Evolutionary conservation across 129 eudicot species (phyloP).

Genomic region (Dittrichia graveolens): DNA sequence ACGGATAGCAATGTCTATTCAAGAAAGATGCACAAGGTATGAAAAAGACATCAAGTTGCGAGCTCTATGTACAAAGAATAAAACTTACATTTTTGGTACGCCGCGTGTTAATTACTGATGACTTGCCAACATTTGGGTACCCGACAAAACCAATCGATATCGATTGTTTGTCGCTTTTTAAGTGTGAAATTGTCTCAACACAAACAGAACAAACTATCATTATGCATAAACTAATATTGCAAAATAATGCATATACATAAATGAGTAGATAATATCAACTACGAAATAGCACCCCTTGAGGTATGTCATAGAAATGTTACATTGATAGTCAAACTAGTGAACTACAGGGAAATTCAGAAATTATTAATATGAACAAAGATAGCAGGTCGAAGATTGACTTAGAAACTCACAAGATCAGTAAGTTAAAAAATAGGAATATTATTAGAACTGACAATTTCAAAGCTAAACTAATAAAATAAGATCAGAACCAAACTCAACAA

Average conservation of each 20-base stretch:
- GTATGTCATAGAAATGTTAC: no score
- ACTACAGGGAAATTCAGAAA: no score
- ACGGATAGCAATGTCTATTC: neutral
- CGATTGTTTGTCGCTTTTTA: conserved; percentile 95
- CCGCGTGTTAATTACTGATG: conserved; percentile 91
- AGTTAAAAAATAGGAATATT: no score
- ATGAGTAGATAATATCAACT: neutral
- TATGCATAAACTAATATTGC: neutral
- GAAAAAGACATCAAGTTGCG: conserved; percentile 7
- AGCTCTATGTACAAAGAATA: neutral
- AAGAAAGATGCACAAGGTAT: neutral
- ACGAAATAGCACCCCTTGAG: no score
- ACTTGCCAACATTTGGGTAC: conserved; percentile 98
- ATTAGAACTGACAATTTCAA: no score
- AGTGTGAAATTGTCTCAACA: conserved; percentile 86
- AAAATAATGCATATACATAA: neutral
- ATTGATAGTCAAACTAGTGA: no score
- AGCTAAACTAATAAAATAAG: no score
- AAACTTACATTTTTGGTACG: conserved; percentile 88
- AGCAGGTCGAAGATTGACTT: no score
- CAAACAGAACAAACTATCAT: conserved; percentile 23
- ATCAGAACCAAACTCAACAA: no score
- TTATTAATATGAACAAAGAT: no score
- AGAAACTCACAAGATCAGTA: no score
- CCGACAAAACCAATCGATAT: conserved; percentile 98